phyloP scores from a whole-genome alignment of 495 filamentous ascomycete genomes.

The Podospora pseudocomata region DNA sequence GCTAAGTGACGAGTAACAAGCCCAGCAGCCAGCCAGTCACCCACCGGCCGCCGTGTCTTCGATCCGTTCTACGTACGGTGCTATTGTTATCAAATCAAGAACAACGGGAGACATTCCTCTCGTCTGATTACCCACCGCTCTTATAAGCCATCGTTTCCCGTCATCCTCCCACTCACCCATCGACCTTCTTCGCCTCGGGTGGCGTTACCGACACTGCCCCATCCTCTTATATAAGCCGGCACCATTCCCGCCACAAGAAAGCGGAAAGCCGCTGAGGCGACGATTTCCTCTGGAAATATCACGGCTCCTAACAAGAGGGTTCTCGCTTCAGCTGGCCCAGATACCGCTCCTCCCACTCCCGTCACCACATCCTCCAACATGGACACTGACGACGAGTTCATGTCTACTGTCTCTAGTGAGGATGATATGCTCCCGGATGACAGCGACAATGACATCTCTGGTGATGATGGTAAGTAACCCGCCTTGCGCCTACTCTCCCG shows the following conservation, averaged over 20 bases:
- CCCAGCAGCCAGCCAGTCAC: background rate
- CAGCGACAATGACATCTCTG: constrained; percentile 72
- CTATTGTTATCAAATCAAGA: background rate
- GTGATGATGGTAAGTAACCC: constrained; percentile 62
- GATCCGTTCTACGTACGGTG: background rate
- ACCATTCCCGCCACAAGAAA: constrained; percentile 68
- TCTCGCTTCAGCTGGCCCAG: constrained; percentile 46
- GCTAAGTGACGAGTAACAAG: background rate
- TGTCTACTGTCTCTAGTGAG: constrained; percentile 77
- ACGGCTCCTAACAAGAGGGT: constrained; percentile 50
- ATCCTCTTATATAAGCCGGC: constrained; percentile 34
- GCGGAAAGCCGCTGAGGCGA: constrained; percentile 85
- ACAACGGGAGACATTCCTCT: background rate
- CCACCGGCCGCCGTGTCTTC: background rate
- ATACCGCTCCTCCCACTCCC: constrained; percentile 52
- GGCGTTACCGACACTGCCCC: constrained; percentile 11
- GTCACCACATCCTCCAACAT: constrained; percentile 62
- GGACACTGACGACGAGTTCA: constrained; percentile 97
- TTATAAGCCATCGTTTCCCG: background rate
- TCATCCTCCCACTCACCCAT: background rate
- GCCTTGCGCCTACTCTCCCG: background rate
- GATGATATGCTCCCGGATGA: constrained; percentile 72
- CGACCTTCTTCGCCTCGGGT: constrained; percentile 11
- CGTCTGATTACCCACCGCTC: background rate
- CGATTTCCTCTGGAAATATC: constrained; percentile 45